phyloP scores from a whole-genome alignment of 2,329 filamentous ascomycete genomes.

The Talaromyces sp. region DNA sequence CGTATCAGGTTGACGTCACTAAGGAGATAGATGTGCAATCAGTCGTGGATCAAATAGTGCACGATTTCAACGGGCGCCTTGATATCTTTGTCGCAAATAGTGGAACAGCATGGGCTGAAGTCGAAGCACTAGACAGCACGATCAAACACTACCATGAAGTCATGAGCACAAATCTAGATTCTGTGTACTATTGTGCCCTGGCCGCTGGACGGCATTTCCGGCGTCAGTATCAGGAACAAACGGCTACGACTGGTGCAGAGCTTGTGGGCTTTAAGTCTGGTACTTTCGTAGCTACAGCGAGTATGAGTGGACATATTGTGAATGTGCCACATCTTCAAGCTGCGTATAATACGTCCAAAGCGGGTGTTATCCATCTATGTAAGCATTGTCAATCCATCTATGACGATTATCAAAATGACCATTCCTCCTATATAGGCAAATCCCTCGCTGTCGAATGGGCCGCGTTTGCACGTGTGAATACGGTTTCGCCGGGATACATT shows the following conservation, averaged over 20 bases:
- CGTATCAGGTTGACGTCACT: neutral
- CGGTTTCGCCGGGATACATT: neutral
- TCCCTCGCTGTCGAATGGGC: neutral
- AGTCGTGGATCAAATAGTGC: neutral
- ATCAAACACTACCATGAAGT: constrained; percentile 23
- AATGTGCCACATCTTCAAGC: constrained; percentile 55
- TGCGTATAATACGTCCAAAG: constrained; percentile 57
- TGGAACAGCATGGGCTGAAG: constrained; percentile 12
- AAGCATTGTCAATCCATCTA: constrained; percentile 40
- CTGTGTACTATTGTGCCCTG: neutral
- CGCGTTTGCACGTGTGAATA: neutral
- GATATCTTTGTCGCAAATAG: constrained; percentile 15
- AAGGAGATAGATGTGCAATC: neutral
- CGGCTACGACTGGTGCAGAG: neutral
- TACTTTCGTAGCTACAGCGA: constrained; percentile 48
- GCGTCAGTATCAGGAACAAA: neutral
- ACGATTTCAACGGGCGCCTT: constrained; percentile 8
- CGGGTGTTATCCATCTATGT: constrained; percentile 52
- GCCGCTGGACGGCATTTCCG: neutral
- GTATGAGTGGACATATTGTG: constrained; percentile 51
- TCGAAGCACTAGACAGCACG: constrained; percentile 1
- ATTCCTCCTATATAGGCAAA: neutral
- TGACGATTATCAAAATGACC: neutral
- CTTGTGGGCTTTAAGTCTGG: neutral
- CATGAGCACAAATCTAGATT: neutral